Evolutionary conservation across 345 rosid genomes (phyloP).

Genomic region (Noccaea caerulescens): DNA sequence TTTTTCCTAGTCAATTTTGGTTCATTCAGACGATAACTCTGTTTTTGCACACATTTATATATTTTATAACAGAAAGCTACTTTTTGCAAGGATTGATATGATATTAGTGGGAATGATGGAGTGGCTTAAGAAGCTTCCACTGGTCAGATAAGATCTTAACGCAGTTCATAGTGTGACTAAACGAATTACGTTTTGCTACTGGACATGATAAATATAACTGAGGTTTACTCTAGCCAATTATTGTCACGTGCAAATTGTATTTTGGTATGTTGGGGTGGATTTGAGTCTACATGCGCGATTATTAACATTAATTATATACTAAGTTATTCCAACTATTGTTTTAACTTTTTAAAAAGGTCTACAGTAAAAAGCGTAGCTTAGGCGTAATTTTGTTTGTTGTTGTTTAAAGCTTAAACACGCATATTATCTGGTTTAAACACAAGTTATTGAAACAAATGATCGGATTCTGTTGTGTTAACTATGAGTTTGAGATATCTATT

Average conservation of each 20-base stretch:
- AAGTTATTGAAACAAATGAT: background rate
- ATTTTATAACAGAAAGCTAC: background rate
- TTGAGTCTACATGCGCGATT: constrained; percentile 39
- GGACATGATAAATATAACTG: background rate
- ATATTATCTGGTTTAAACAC: background rate
- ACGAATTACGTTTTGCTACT: constrained; percentile 9
- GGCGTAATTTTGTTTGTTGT: background rate
- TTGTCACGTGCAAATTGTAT: constrained; percentile 33
- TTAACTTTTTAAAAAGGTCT: constrained; percentile 2
- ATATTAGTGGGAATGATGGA: background rate
- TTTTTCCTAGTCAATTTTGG: background rate
- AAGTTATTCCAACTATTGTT: background rate
- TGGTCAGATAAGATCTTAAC: background rate
- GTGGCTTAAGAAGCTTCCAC: background rate
- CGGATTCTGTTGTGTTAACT: background rate
- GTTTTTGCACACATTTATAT: background rate
- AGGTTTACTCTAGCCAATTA: constrained; percentile 29
- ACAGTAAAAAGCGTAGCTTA: constrained; percentile 7
- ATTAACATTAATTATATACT: constrained; percentile 9
- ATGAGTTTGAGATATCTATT: background rate
- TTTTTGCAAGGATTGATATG: background rate
- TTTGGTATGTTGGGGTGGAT: constrained; percentile 15
- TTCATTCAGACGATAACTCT: background rate
- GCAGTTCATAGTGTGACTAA: background rate
- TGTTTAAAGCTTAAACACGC: constrained; percentile 1